Conservation (phyloP, 2,329 filamentous ascomycete species). For the Colletotrichum phormii region DNA sequence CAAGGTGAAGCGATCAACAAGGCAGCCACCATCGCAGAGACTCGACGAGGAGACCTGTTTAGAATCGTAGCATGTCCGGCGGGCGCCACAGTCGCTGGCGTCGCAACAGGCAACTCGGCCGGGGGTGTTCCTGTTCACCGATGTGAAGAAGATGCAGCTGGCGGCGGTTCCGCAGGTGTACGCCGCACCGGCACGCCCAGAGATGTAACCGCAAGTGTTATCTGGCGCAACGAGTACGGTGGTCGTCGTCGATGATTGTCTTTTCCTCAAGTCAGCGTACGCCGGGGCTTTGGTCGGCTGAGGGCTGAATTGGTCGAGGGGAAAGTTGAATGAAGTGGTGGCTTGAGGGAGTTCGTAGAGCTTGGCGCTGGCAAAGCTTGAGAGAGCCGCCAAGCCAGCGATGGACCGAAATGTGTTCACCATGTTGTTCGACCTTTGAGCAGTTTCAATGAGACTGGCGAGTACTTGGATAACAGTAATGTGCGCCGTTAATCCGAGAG, state of each 20-base stretch:
- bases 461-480: neutral
- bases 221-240: slow-evolving; percentile 59
- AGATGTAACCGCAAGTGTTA: slow-evolving; percentile 63
- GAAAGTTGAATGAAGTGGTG: slow-evolving; percentile 48
- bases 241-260: slow-evolving; percentile 42
- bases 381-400: slow-evolving; percentile 43
- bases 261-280: slow-evolving; percentile 48
- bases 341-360: slow-evolving; percentile 49
- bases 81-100: slow-evolving; percentile 47
- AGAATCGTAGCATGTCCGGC: slow-evolving; percentile 53
- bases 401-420: slow-evolving; percentile 40
- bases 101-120: slow-evolving; percentile 59
- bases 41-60: slow-evolving; percentile 47
- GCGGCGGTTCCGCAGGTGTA: slow-evolving; percentile 51
- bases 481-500: neutral
- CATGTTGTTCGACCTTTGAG: slow-evolving; percentile 37
- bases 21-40: slow-evolving; percentile 54
- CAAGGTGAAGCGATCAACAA: slow-evolving; percentile 52
- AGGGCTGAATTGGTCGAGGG: slow-evolving; percentile 50
- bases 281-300: slow-evolving; percentile 55
- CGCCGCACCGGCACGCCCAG: slow-evolving; percentile 51
- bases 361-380: slow-evolving; percentile 48
- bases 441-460: neutral
- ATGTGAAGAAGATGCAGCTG: slow-evolving; percentile 55
- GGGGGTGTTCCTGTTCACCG: slow-evolving; percentile 30